Base-by-base conservation (phyloP, 805 yeast species). In the Starmerella bacillaris region DNA sequence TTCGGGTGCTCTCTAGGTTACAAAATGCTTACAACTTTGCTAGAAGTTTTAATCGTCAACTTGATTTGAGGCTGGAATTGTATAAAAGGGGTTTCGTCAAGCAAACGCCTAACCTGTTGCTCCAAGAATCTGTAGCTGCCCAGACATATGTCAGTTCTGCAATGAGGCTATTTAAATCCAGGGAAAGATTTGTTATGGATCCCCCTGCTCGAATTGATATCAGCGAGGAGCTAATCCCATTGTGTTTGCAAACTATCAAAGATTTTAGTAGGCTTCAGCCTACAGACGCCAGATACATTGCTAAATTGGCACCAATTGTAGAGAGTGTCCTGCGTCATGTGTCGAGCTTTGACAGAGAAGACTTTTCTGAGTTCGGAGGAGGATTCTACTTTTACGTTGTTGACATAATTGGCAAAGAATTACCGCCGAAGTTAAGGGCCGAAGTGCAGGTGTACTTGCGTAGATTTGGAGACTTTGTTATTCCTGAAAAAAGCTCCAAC, bases 21-120 rank as follows among this genome's bases (percentile, higher is more conserved):
- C 67, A 70, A 40, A 59, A 61, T 34, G 77, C 93, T 35, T 84
- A 79, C 59, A 64, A 66, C 44, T 89, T 92, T 58, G 79, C 96
- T 2, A 70, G 78, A 47, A 71, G 67, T 38, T 89, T 89, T 63
- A 89, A 89, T 55, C 83, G 75, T 38, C 84, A 89, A 55, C 76
- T 78, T 54, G 83, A 82, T 36, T 61, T 89, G 47, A 64, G 99
- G 44, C 76, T 79, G n/a, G 64, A 89, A 47, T 61, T 89, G 28
- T 84, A 92, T 74, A 78, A 82, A 49, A 79, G 89, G 3, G 94
- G 94, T 1, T 74, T 83, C 27, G 86, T 84, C 57, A 92, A 82
- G 49, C 75, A 84, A 51, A 65, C 86, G 37, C 98, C 99, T 16
- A 92, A 89, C 48, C 59, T 89, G 47, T 60, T 84, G 47, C 78